Base-by-base conservation (phyloP, 345 rosid species). In the Pistacia integerrima region DNA sequence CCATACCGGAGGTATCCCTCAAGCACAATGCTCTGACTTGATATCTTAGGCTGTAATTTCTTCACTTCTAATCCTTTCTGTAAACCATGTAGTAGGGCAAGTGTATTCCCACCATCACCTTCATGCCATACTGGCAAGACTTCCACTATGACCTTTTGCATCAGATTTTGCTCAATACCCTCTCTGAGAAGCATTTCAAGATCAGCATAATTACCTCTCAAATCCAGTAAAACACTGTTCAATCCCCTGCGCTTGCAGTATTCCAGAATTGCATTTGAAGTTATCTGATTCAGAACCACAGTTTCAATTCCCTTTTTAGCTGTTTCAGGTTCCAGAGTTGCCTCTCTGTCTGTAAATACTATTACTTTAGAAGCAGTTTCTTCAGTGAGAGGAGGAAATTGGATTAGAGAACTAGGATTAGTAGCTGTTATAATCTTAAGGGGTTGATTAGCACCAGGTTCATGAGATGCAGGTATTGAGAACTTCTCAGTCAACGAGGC, bases 361-460 rank as follows among this genome's bases (percentile, higher is more conserved):
- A 84, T 80, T 48, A 86, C 77, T 79, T 76, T 80, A 0, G 89
- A 82, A 79, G 69, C 80, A 6, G 73, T 67, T 59, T 86, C 87
- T 78, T 85, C 64, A 0, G 74, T 36, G 17, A 85, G 70, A 35
- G 55, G 57, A 18, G 74, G 81, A 65, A 83, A 35, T 74, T 77
- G 83, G 60, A 85, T 74, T 38, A 59, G 56, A 76, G 78, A 67
- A 72, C 57, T 2, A 18, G 80, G 69, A 67, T 77, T 79, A 28
- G 51, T 84, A 64, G 84, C 85, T 69, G 82, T 72, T 78, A 90
- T 59, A 66, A 86, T 88, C 80, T 64, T 69, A 16, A 88, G 82
- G 66, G 97, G 93, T 81, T 93, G 94, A 64, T 77, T 84, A 11
- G 88, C 90, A 70, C 84, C 85, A 11, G 90, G 85, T 82, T 95